Evolutionary conservation across 2,329 filamentous ascomycete species (phyloP).

Genomic region (Trichoderma koningii): DNA sequence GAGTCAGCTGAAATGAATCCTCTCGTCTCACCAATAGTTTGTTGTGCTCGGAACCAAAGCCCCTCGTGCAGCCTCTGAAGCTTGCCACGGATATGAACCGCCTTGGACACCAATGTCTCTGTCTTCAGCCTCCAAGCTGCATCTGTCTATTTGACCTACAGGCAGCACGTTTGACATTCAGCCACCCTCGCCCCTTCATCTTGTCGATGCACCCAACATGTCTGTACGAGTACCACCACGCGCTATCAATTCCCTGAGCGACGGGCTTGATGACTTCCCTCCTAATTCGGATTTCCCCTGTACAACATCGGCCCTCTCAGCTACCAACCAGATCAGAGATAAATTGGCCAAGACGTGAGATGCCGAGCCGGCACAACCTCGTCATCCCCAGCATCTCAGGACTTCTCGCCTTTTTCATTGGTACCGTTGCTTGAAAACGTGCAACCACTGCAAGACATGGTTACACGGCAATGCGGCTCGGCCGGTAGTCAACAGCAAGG

Average conservation of each 20-base stretch:
- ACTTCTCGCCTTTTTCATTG: neutral
- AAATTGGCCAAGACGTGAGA: slow-evolving; percentile 11
- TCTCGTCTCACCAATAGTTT: neutral
- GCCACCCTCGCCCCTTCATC: neutral
- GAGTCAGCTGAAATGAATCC: slow-evolving; percentile 6
- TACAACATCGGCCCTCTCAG: slow-evolving; percentile 10
- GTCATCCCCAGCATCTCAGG: neutral
- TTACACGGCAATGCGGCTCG: neutral
- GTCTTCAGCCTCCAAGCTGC: no score
- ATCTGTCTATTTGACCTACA: neutral
- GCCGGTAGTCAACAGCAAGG: neutral
- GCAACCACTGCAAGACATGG: neutral
- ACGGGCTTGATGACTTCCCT: slow-evolving; percentile 2
- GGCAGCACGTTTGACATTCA: neutral
- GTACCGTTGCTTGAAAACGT: neutral
- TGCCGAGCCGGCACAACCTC: neutral
- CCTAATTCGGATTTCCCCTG: neutral
- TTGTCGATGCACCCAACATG: neutral
- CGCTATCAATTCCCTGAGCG: slow-evolving; percentile 14
- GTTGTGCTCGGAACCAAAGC: neutral
- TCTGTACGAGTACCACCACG: slow-evolving; percentile 7
- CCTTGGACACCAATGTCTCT: no score
- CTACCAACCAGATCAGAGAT: slow-evolving; percentile 5
- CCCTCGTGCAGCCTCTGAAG: neutral
- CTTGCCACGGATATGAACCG: neutral